Base-by-base conservation (phyloP, 345 rosid species). In the Pistacia atlantica region DNA sequence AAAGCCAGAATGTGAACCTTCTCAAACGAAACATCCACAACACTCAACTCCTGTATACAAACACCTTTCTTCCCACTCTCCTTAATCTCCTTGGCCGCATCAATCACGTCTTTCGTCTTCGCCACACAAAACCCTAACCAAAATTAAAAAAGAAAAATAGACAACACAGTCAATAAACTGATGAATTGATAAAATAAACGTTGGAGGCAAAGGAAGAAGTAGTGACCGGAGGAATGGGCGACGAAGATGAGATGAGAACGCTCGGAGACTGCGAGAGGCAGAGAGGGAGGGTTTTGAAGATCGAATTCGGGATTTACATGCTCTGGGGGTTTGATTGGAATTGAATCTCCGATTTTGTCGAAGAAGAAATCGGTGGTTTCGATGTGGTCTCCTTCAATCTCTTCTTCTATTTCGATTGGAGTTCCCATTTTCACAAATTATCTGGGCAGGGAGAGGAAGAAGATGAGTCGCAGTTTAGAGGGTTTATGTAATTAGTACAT, bases 61-160 rank as follows among this genome's bases (percentile, higher is more conserved):
- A 83, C 74, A 61, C 67, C 78, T 14, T 55, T 42, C 6, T 42
- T 80, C 11, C 80, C 82, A 11, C 80, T 84, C 75, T 78, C 85
- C 79, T 83, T 75, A 67, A 80, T 84, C 67, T 76, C 84, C 83
- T 78, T 83, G 5, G 97, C 89, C 5, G 92, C 86, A 75, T 90
- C 89, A 68, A 92, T 87, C 45, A 89, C 90, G 79, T 91, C 97
- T 80, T 86, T 85, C 10, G 92, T 91, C 78, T 86, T 91, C 67
- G 89, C 95, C 65, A 89, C 97, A 49, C 79, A 83, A 87, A 96
- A 96, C 87, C 99, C 99, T 95, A 83, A 28, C 55, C 28, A 18
- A 22, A 55, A 20, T 45, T 51, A 13, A 62, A 16, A 33, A 33
- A 42, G 42, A 38, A 38, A 38, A 38, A 38, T 4, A 38, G 70